Base-by-base conservation (phyloP, 2,329 filamentous ascomycete species). In the Fusarium globosum region DNA sequence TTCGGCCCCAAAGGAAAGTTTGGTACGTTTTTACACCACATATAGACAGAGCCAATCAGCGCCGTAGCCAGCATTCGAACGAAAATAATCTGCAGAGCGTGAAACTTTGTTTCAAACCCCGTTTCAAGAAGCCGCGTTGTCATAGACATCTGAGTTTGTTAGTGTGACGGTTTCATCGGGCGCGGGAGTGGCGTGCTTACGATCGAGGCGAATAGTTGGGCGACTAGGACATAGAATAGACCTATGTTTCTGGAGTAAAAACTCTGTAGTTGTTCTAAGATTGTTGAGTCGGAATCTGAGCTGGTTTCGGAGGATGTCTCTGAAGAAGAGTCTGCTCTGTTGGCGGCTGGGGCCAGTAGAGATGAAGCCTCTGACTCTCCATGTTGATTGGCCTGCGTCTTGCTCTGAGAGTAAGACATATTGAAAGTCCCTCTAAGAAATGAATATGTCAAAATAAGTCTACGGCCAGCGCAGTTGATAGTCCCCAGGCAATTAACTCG, bases 1-100 rank as follows among this genome's bases (percentile, higher is more conserved):
- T 83, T 87, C 23, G 86, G 84, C 0, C 93, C 93, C 2, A 94
- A 82, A 0, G 93, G 93, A 60, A 91, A 92, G 72, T 92, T 81
- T 2, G 92, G 90, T 4, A 84, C 80, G 18, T 80, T 79, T 59
- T 82, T 81, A 35, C 79, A 80, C 82, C 81, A 83, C 82, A 84
- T 83, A 39, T 84, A 84, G 12, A 80, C 23, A 4, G 79, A 82
- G 7, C 83, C 82, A 11, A 85, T 77, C 0, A 82, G 30, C 2
- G 79, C 73, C 0, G 83, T 85, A 7, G 79, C 79, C 1, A 82
- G 46, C 83, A 85, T 85, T 45, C 83, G 81, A 0, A 85, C 82
- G 52, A 85, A 84, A 23, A 85, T 84, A 48, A 85, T 82, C 42
- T 85, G 82, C 59, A 85, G 52, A 8, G 83, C 83, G 52, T 84